Base-by-base conservation (phyloP, 768 basidiomycete species). In the Pleurotus tuoliensis region DNA sequence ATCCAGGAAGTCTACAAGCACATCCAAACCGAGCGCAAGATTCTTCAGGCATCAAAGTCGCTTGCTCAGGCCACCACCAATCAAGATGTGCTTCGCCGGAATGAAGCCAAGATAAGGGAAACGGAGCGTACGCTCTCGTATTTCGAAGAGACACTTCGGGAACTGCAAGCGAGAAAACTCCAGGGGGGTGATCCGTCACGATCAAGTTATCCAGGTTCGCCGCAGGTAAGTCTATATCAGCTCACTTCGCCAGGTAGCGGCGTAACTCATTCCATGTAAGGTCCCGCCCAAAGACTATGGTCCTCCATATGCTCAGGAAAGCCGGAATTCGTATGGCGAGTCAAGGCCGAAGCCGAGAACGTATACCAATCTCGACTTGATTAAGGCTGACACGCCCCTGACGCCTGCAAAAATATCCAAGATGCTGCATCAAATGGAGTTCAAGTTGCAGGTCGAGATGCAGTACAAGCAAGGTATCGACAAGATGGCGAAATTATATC, bases 401-500 rank as follows among this genome's bases (percentile, higher is more conserved):
- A 94, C 94, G 16, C 89, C 95, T 1, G 88, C 92, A 63, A 98
- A 96, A 78, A 98, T 99, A 69, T 92, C 94, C 41, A 85, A 85
- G 63, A 98, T 98, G 95, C 84, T 98, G 49, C 95, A 98, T 72
- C 95, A 98, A 72, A 87, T 99, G 59, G 95, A 98, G 73, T 99
- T 98, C 83, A 99, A 99, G 76, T 86, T 98, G 55, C 92, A 96
- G 71, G 93, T 99, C 61, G 97, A 99, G 73, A 84, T 90, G 76
- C 94, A 98, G 74, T 98, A 98, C 79, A 96, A 95, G 79, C 83
- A 88, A 69, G 97, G 97, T 41, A 97, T 98, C 61, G 95, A 98
- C 74, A 98, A 98, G 78, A 99, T 99, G 97, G 91, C 88, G 38
- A 95, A 91, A 72, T 80, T 98, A 30, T 98, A 98, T 70, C 87